These are phyloP conservation scores for Suhomyces prunicola DNA, from an alignment of 805 yeast genomes.

Conservation along the genomic window DNA sequence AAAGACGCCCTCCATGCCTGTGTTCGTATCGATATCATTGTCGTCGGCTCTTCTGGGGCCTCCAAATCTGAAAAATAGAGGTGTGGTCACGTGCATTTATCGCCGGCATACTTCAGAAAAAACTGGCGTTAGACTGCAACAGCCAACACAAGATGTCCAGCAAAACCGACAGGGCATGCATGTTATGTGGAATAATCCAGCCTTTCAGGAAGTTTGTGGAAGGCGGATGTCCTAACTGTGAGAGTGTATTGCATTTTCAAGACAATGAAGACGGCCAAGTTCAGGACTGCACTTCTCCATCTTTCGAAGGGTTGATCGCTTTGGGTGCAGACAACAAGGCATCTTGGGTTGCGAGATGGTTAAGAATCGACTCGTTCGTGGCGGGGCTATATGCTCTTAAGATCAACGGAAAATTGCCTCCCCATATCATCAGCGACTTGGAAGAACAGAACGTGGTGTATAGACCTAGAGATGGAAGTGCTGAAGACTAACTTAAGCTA, in stretches of 20 bases:
- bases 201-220: conserved; percentile 68
- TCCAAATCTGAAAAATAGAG: not conserved
- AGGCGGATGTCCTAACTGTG: conserved; percentile 96
- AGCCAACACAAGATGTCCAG: conserved; percentile 37
- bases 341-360: conserved; percentile 97
- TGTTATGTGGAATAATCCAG: conserved; percentile 93
- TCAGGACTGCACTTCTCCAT: conserved; percentile 91
- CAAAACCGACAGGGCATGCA: conserved; percentile 87
- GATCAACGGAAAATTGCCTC: conserved; percentile 87
- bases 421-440: conserved; percentile 72
- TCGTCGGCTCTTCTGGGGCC: not conserved
- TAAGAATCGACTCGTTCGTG: conserved; percentile 81
- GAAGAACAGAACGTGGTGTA: conserved; percentile 75
- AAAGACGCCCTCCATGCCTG: not conserved
- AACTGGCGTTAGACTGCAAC: not conserved
- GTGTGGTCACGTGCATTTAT: not conserved
- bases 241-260: conserved; percentile 70
- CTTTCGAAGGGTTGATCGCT: conserved; percentile 93
- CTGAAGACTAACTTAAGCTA: conserved; percentile 46
- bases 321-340: conserved; percentile 71
- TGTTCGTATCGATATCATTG: not conserved
- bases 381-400: conserved; percentile 94
- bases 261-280: conserved; percentile 81
- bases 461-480: conserved; percentile 94
- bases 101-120: not conserved